phyloP scores from a whole-genome alignment of 306 rosid species.

The Sicyos edulis region DNA sequence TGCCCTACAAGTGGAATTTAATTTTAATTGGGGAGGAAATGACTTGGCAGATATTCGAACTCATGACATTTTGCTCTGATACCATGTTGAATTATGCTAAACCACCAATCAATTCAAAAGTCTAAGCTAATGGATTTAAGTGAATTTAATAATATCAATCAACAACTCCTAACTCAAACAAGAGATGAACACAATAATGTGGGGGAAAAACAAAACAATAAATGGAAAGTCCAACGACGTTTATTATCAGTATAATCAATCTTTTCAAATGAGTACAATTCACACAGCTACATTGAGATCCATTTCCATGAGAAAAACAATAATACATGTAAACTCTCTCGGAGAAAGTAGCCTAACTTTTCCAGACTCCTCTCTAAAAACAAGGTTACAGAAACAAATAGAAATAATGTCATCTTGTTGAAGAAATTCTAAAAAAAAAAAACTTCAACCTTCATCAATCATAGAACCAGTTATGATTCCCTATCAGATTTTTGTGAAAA shows the following conservation, averaged over 20 bases:
- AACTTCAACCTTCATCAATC: background rate
- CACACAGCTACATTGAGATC: constrained; percentile 5
- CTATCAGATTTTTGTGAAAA: background rate
- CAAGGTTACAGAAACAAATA: background rate
- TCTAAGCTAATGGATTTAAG: too few relatives aligned
- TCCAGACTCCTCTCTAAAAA: constrained; percentile 9
- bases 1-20: too few relatives aligned
- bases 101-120: too few relatives aligned
- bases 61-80: too few relatives aligned
- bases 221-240: background rate
- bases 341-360: background rate
- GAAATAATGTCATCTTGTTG: constrained; percentile 10
- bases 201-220: background rate
- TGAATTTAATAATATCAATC: too few relatives aligned
- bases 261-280: background rate
- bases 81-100: too few relatives aligned
- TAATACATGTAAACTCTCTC: constrained; percentile 12
- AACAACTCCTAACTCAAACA: too few relatives aligned
- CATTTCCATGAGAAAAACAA: constrained; percentile 14
- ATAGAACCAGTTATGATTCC: background rate
- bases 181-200: background rate
- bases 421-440: background rate
- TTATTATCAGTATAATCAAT: constrained; percentile 12
- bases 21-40: too few relatives aligned
- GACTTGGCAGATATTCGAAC: too few relatives aligned